Conservation (phyloP, 495 filamentous ascomycete genomes). For the Lepraria neglecta region DNA sequence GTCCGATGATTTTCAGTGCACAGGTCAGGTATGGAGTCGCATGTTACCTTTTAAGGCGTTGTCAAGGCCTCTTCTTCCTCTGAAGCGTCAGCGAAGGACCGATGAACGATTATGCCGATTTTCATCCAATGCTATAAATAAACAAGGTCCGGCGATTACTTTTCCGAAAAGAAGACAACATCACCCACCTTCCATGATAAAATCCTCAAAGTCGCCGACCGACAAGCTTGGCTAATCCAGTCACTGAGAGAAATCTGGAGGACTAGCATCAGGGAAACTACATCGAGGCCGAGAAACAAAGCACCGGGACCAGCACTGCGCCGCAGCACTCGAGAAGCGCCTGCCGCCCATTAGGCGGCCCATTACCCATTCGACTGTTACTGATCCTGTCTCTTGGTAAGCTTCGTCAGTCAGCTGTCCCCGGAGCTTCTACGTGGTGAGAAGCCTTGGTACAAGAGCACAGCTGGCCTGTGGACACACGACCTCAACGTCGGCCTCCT, state of each 20-base stretch:
- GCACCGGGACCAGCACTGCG: conserved; percentile 12
- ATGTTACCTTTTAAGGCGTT: neutral
- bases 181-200: neutral
- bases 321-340: conserved; percentile 22
- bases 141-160: conserved; percentile 13
- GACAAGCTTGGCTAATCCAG: neutral
- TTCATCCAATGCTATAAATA: conserved; percentile 16
- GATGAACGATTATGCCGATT: neutral
- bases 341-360: conserved; percentile 16
- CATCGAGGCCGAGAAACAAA: conserved; percentile 9
- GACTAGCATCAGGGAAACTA: neutral
- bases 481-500: conserved; percentile 6
- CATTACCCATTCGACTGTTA: conserved; percentile 12
- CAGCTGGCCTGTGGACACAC: conserved; percentile 25
- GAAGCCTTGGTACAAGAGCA: conserved; percentile 9
- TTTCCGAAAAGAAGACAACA: conserved; percentile 7
- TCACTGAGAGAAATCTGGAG: neutral
- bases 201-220: neutral
- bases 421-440: neutral
- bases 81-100: neutral
- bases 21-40: neutral
- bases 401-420: conserved; percentile 2
- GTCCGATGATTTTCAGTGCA: neutral
- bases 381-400: neutral
- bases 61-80: neutral